phyloP scores from a whole-genome alignment of 305 asterid species.

The Fraxinus platypoda region DNA sequence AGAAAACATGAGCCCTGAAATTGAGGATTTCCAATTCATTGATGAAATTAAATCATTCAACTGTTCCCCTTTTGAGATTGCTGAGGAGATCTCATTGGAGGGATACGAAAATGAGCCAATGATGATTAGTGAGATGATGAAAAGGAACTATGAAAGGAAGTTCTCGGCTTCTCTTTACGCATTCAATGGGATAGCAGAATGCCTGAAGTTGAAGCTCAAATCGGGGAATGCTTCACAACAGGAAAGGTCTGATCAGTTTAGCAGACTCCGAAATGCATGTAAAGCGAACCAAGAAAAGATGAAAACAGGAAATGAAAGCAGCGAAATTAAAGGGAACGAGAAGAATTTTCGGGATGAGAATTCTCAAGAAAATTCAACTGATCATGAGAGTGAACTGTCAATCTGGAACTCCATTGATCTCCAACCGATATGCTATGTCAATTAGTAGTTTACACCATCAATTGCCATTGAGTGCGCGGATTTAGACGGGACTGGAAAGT shows the following conservation, averaged over 20 bases:
- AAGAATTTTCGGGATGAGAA: not conserved
- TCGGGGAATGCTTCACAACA: conserved; percentile 25
- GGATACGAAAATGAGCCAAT: conserved; percentile 45
- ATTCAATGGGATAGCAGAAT: conserved; percentile 65
- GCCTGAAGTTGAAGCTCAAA: conserved; percentile 50
- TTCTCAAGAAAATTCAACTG: not conserved
- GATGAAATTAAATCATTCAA: conserved; percentile 30
- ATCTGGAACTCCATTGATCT: conserved; percentile 71
- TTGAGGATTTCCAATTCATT: conserved; percentile 30
- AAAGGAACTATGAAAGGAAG: conserved; percentile 66
- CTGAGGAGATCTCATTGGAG: conserved; percentile 47
- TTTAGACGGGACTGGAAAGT: not conserved
- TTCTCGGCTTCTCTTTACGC: conserved; percentile 74
- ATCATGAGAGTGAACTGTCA: conserved; percentile 43
- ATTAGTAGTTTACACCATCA: conserved; percentile 19
- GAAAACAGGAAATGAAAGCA: not conserved
- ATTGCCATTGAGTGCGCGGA: not conserved
- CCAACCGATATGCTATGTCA: conserved; percentile 60
- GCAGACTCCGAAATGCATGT: conserved; percentile 50
- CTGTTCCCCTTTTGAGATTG: conserved; percentile 33
- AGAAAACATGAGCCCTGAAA: conserved; percentile 12
- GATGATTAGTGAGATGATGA: conserved; percentile 55
- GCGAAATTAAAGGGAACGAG: conserved; percentile 20
- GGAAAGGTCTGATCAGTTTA: conserved; percentile 49
- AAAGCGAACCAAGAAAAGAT: conserved; percentile 29